A percentile compares a stretch with the other conserved stretches of the same genome.
Conservation (phyloP, 1,139 yeast genomes). For the Hemisphaericaspora subhashii region DNA sequence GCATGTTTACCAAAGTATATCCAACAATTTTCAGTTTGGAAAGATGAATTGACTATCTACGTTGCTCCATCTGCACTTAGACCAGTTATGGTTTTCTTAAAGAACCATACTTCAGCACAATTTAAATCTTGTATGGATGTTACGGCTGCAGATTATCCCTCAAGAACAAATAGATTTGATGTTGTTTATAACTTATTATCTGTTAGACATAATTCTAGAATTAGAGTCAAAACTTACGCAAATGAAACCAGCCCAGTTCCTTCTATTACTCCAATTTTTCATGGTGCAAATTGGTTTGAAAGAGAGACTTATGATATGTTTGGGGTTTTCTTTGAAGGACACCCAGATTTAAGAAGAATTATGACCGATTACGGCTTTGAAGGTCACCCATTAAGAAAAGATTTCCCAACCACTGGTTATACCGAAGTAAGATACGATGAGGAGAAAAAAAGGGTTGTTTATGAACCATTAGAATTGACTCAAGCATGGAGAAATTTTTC, state of each 20-base stretch:
- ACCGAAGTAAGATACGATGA: constrained; percentile 89
- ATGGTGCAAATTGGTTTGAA: constrained; percentile 90
- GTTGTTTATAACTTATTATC: constrained; percentile 82
- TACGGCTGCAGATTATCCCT: constrained; percentile 86
- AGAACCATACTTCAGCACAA: constrained; percentile 79
- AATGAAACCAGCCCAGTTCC: constrained; percentile 84
- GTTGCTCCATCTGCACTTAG: constrained; percentile 75
- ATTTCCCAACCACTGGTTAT: constrained; percentile 90
- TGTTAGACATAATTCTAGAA: constrained; percentile 82
- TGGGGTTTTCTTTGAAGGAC: constrained; percentile 85
- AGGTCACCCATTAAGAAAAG: constrained; percentile 90
- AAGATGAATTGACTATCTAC: constrained; percentile 78
- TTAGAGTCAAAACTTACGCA: constrained; percentile 87
- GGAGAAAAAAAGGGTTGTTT: constrained; percentile 85
- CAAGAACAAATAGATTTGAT: constrained; percentile 81
- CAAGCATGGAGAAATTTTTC: constrained; percentile 92
- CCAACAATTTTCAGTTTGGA: constrained; percentile 88
- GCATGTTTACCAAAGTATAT: constrained; percentile 78
- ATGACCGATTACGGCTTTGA: constrained; percentile 92
- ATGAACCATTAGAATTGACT: constrained; percentile 86
- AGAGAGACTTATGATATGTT: constrained; percentile 85
- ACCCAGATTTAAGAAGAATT: constrained; percentile 87
- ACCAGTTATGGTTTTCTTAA: constrained; percentile 69
- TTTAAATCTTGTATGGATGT: constrained; percentile 78
- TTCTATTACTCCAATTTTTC: constrained; percentile 64